Conservation (phyloP, 768 basidiomycete genomes). For the Neoboletus brunneissimus region DNA sequence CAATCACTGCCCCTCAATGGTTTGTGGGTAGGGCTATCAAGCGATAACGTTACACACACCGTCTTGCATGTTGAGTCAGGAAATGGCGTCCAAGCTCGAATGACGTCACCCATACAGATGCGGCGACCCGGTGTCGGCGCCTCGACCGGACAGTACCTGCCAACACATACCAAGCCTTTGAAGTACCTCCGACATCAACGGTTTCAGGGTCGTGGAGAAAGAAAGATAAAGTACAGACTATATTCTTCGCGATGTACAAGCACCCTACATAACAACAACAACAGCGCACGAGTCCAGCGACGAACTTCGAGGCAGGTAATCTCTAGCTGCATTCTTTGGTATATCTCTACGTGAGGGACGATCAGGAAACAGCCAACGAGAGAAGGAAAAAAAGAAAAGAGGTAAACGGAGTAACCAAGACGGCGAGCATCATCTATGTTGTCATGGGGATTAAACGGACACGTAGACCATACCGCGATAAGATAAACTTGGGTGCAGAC, state of each 20-base stretch:
- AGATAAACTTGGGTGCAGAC: conserved; percentile 2
- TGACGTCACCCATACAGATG: neutral
- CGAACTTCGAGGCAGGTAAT: neutral
- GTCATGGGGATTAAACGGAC: conserved; percentile 1
- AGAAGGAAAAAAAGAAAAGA: neutral
- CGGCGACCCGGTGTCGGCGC: neutral
- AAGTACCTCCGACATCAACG: neutral
- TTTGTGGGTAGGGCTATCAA: too few relatives aligned
- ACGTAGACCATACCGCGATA: conserved; percentile 1
- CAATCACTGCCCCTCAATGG: too few relatives aligned
- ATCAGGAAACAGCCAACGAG: neutral
- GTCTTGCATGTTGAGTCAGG: too few relatives aligned
- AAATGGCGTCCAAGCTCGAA: neutral
- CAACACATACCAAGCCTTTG: neutral
- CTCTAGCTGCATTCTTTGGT: conserved; percentile 23
- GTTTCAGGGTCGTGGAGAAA: too few relatives aligned
- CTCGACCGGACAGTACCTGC: neutral
- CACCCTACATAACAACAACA: neutral
- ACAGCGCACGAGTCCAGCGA: neutral
- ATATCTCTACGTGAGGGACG: conserved; percentile 21
- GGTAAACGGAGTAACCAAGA: neutral
- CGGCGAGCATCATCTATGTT: conserved; percentile 4
- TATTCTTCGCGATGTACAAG: neutral
- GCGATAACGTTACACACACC: too few relatives aligned
- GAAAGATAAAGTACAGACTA: neutral